phyloP scores from a whole-genome alignment of 176 grass and related monocot species.

The Alloteropsis semialata region DNA sequence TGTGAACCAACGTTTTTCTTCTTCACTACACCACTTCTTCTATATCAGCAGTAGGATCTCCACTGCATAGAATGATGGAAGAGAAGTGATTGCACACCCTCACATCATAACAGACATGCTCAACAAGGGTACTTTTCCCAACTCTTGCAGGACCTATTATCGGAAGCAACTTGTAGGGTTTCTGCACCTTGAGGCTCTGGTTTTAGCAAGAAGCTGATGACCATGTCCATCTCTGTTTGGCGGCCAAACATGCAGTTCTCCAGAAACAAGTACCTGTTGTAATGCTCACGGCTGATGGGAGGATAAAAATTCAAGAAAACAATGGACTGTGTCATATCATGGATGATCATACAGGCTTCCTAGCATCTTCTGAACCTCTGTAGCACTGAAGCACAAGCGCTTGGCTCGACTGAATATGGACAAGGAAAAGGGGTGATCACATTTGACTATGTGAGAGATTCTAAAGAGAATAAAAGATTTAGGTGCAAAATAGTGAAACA shows the following conservation, averaged over 20 bases:
- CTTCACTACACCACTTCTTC: background rate
- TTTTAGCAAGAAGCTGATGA: background rate
- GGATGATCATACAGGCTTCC: too few relatives aligned
- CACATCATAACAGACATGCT: constrained; percentile 33
- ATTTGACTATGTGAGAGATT: too few relatives aligned
- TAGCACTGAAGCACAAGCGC: too few relatives aligned
- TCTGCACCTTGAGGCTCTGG: background rate
- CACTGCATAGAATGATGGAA: background rate
- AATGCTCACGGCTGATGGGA: too few relatives aligned
- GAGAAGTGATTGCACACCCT: constrained; percentile 37
- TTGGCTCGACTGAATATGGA: background rate
- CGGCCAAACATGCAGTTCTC: constrained; percentile 36
- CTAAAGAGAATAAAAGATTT: too few relatives aligned
- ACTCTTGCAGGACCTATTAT: background rate
- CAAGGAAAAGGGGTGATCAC: background rate
- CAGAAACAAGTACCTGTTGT: background rate
- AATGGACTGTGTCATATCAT: too few relatives aligned
- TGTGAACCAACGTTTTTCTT: background rate
- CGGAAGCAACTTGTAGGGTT: background rate
- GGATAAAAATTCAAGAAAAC: too few relatives aligned
- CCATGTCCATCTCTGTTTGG: constrained; percentile 9
- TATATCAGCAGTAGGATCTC: too few relatives aligned
- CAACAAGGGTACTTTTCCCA: constrained; percentile 42
- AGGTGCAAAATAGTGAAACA: too few relatives aligned
- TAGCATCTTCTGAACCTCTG: too few relatives aligned